Conservation (phyloP, 148 eudicot genomes). For the Camellia lanceoleosa region DNA sequence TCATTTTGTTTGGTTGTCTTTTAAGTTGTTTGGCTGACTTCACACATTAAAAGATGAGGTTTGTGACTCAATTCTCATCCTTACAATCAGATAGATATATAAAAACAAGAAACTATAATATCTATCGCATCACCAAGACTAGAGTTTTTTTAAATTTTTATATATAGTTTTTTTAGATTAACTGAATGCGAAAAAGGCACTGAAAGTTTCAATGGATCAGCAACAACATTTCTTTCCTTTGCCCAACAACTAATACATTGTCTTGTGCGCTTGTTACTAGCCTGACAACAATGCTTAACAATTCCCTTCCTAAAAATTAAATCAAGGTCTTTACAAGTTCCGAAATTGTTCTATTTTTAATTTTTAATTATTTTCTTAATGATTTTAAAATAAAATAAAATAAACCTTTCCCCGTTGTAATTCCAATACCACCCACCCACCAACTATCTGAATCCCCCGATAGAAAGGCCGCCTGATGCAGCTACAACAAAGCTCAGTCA, state of each 20-base stretch:
- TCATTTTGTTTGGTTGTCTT: too few relatives aligned
- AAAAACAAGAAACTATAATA: background rate
- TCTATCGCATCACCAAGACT: background rate
- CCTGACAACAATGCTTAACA: slow-evolving; percentile 4
- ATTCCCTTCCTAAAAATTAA: background rate
- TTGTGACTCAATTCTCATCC: background rate
- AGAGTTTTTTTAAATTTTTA: background rate
- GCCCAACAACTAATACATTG: background rate
- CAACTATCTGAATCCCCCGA: background rate
- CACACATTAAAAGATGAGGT: too few relatives aligned
- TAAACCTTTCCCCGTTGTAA: background rate
- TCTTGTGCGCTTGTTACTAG: slow-evolving; percentile 3
- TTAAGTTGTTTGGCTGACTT: too few relatives aligned
- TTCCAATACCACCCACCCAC: background rate
- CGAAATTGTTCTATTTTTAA: background rate
- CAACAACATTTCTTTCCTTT: background rate
- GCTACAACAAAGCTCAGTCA: slow-evolving; percentile 9
- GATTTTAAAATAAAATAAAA: background rate
- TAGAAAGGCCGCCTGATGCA: background rate
- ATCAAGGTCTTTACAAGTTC: background rate
- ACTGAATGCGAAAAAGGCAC: background rate
- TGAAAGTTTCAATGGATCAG: background rate
- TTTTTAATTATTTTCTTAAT: background rate
- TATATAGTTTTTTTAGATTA: too few relatives aligned
- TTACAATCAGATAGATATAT: background rate